These are phyloP conservation scores for Botrytis medusae DNA, from an alignment of 2,329 filamentous ascomycete species.

Conservation along the genomic window DNA sequence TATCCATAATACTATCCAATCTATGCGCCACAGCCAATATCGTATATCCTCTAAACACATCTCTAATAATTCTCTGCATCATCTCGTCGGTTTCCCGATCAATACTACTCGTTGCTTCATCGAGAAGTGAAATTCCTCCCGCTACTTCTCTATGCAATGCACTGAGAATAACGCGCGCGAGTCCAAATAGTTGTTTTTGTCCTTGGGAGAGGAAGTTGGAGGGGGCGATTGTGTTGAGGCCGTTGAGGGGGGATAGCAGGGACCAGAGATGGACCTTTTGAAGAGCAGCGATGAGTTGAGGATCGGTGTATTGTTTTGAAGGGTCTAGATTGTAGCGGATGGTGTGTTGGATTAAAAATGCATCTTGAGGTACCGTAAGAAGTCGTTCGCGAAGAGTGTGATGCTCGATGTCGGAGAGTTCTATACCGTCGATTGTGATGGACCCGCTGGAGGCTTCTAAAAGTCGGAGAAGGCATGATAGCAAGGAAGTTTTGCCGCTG, in stretches of 20 bases:
- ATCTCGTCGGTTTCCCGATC: conserved; percentile 50
- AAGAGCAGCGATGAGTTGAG: background rate
- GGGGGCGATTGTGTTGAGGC: background rate
- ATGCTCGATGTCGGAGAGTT: background rate
- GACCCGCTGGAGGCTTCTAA: conserved; percentile 44
- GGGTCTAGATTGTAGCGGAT: background rate
- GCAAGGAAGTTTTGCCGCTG: conserved; percentile 44
- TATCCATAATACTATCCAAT: conserved; percentile 48
- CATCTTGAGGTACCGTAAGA: background rate
- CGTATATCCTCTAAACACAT: conserved; percentile 54
- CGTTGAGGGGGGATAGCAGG: background rate
- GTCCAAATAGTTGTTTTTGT: background rate
- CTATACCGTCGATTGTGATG: conserved; percentile 2
- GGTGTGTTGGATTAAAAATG: background rate
- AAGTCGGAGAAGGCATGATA: conserved; percentile 50
- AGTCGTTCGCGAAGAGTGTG: background rate
- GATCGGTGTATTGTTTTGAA: background rate
- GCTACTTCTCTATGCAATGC: background rate
- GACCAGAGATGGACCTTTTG: background rate
- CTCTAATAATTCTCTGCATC: conserved; percentile 55
- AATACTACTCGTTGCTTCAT: background rate
- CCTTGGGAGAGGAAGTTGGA: background rate
- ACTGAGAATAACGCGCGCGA: background rate
- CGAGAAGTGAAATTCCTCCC: background rate
- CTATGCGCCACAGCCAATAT: conserved; percentile 45